These are phyloP conservation scores for Argentina anserina DNA, from an alignment of 306 rosid genomes.

Conservation along the genomic window DNA sequence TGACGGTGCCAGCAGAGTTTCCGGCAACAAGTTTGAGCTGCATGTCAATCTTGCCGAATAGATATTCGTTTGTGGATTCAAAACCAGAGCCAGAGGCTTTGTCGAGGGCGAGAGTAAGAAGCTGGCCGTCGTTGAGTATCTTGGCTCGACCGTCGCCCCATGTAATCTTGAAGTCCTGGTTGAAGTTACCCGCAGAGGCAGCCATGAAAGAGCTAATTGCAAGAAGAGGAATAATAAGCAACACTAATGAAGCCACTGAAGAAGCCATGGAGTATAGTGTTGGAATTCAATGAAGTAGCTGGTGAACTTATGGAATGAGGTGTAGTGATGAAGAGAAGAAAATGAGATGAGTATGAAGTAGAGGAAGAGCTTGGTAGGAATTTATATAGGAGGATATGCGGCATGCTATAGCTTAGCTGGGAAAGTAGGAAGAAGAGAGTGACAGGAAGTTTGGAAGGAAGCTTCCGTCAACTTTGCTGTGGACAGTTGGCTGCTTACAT, in stretches of 20 bases:
- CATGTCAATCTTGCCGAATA: constrained; percentile 60
- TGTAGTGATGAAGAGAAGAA: too few relatives aligned
- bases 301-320: too few relatives aligned
- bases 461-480: neutral
- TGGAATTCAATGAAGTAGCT: too few relatives aligned
- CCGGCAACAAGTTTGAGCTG: constrained; percentile 65
- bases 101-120: constrained; percentile 57
- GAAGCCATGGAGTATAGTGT: too few relatives aligned
- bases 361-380: neutral
- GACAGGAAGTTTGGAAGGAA: neutral
- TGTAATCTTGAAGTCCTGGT: constrained; percentile 37
- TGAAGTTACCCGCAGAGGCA: constrained; percentile 28
- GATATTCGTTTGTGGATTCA: constrained; percentile 49
- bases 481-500: too few relatives aligned
- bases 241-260: neutral
- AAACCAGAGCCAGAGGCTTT: constrained; percentile 54
- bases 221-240: neutral
- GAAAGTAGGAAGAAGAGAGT: neutral
- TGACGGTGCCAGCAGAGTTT: constrained; percentile 74
- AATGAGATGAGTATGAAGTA: neutral
- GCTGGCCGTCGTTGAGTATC: constrained; percentile 38
- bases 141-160: constrained; percentile 64
- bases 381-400: too few relatives aligned
- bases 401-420: too few relatives aligned
- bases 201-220: neutral